Evolutionary conservation across 345 rosid genomes (phyloP).

Genomic region (Arabidopsis arenosa): DNA sequence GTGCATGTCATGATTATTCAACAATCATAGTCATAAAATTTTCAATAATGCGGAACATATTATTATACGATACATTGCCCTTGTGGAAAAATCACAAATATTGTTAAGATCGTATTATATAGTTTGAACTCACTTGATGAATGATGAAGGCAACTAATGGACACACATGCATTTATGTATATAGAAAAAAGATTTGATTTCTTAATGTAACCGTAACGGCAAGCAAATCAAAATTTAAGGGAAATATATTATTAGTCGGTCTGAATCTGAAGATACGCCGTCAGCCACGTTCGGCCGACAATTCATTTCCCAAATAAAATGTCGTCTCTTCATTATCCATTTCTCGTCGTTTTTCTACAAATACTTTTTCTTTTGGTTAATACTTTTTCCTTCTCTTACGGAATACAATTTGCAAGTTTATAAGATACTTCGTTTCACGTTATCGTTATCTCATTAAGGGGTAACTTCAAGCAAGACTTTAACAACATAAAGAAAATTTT

Average conservation of each 20-base stretch:
- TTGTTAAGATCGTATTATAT: constrained; percentile 9
- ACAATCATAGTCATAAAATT: neutral
- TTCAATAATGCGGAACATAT: constrained; percentile 17
- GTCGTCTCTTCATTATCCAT: constrained; percentile 41
- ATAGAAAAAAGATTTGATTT: constrained; percentile 19
- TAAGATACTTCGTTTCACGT: constrained; percentile 30
- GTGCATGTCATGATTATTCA: constrained; percentile 45
- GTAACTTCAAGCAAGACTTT: constrained; percentile 33
- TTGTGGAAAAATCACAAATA: constrained; percentile 26
- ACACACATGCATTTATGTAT: constrained; percentile 1
- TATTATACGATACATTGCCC: constrained; percentile 35
- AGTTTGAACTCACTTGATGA: constrained; percentile 18
- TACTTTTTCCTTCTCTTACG: constrained; percentile 16
- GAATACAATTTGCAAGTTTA: constrained; percentile 21
- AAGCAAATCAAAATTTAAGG: constrained; percentile 45
- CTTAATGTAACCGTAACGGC: constrained; percentile 35
- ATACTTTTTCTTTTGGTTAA: neutral
- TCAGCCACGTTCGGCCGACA: constrained; percentile 48
- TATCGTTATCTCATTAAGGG: neutral
- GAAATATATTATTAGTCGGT: constrained; percentile 41
- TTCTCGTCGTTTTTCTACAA: constrained; percentile 27
- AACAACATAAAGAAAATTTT: neutral
- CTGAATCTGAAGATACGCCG: constrained; percentile 40
- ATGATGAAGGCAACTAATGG: constrained; percentile 40
- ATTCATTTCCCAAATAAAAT: constrained; percentile 39